phyloP scores from a whole-genome alignment of 108 stramenopile genomes.

The Bacterosira constricta region DNA sequence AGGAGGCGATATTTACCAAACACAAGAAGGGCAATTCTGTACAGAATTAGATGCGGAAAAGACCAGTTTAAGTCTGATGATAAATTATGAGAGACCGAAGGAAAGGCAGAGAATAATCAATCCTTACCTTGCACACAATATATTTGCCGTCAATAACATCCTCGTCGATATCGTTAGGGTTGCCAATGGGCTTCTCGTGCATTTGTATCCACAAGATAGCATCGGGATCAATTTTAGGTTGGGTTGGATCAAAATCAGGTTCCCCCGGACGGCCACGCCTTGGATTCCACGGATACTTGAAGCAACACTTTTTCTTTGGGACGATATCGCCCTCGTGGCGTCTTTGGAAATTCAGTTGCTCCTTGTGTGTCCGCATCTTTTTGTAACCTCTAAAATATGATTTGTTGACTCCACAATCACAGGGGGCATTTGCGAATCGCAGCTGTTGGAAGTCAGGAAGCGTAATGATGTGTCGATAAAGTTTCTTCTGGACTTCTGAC shows the following conservation, averaged over 20 bases:
- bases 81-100: not conserved
- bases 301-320: constrained; percentile 64
- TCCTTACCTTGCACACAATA: constrained; percentile 14
- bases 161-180: constrained; percentile 9
- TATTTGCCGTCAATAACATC: constrained; percentile 40
- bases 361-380: constrained; percentile 56
- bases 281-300: constrained; percentile 58
- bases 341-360: constrained; percentile 68
- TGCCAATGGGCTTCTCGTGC: constrained; percentile 21
- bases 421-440: constrained; percentile 65
- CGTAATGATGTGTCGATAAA: constrained; percentile 73
- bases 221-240: constrained; percentile 60
- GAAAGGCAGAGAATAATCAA: too few relatives aligned
- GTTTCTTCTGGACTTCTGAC: constrained; percentile 71
- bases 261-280: constrained; percentile 32
- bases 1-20: too few relatives aligned
- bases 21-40: constrained; percentile 69
- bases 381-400: constrained; percentile 59
- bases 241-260: constrained; percentile 17
- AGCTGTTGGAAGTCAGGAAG: constrained; percentile 80
- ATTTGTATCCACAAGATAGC: constrained; percentile 70
- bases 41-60: not conserved
- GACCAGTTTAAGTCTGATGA: not conserved
- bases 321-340: constrained; percentile 59
- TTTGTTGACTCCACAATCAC: constrained; percentile 84